phyloP scores from a whole-genome alignment of 805 yeast species.

The Wickerhamiella nectarea region DNA sequence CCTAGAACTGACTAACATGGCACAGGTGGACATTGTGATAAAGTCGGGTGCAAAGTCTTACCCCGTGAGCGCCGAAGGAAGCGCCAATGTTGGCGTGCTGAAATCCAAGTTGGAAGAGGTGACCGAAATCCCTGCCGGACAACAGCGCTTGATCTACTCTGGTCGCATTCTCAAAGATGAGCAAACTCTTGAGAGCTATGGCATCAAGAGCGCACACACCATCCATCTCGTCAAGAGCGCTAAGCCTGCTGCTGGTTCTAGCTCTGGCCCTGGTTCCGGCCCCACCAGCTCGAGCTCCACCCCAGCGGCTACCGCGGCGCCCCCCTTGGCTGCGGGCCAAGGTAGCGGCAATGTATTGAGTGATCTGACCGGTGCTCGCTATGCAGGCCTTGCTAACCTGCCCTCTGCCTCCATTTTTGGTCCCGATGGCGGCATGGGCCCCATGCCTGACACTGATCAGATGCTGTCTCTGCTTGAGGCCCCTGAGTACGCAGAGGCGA shows the following conservation, averaged over 20 bases:
- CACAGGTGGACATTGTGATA: slow-evolving; percentile 13
- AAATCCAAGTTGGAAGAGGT: slow-evolving; percentile 49
- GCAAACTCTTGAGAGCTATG: slow-evolving; percentile 61
- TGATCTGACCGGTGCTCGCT: slow-evolving; percentile 87
- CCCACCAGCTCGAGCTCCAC: slow-evolving; percentile 19
- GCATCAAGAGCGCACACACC: slow-evolving; percentile 74
- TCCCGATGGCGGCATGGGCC: slow-evolving; percentile 85
- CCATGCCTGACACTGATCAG: slow-evolving; percentile 63
- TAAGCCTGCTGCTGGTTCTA: slow-evolving; percentile 18
- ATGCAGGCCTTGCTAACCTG: slow-evolving; percentile 81
- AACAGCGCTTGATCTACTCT: slow-evolving; percentile 81
- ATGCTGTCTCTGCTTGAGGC: slow-evolving; percentile 59
- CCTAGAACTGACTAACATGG: slow-evolving; percentile 1
- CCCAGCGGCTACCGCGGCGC: slow-evolving; percentile 22
- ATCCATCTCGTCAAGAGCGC: slow-evolving; percentile 83
- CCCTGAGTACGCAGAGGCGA: slow-evolving; percentile 69
- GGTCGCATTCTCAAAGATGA: slow-evolving; percentile 85
- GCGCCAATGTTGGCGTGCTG: slow-evolving; percentile 49
- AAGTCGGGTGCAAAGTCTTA: slow-evolving; percentile 66
- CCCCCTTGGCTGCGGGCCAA: slow-evolving; percentile 82
- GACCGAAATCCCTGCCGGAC: slow-evolving; percentile 55
- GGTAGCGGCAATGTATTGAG: slow-evolving; percentile 84
- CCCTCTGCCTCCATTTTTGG: slow-evolving; percentile 86
- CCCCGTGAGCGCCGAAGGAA: slow-evolving; percentile 42
- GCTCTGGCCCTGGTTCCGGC: background rate